These are phyloP conservation scores for Russula lepida DNA, from an alignment of 768 basidiomycete genomes.

Conservation along the genomic window DNA sequence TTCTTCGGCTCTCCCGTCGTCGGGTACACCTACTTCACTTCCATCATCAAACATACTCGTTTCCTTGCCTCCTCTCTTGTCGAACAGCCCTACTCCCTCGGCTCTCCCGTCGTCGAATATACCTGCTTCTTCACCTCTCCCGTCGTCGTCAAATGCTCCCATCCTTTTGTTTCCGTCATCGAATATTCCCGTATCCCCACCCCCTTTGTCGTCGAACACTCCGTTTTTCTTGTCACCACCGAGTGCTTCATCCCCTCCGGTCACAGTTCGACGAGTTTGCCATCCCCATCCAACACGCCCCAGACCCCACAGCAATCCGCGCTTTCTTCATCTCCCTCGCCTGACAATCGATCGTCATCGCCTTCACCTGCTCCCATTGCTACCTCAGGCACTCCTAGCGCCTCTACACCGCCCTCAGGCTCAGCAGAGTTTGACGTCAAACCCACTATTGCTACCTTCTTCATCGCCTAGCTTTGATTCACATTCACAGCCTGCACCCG, in stretches of 20 bases:
- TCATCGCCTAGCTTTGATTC: constrained; percentile 3
- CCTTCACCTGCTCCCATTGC: background rate
- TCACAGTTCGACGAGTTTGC: background rate
- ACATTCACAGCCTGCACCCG: background rate
- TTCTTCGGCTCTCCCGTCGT: background rate
- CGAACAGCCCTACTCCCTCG: too few species aligned
- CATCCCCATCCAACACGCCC: background rate
- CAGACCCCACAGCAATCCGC: background rate
- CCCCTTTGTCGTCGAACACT: background rate
- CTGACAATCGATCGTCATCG: background rate
- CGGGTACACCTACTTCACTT: background rate
- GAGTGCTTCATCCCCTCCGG: background rate
- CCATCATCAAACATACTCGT: background rate
- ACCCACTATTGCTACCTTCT: background rate
- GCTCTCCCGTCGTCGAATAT: too few species aligned
- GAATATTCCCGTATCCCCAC: background rate
- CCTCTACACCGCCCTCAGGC: background rate
- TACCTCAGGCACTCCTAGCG: background rate
- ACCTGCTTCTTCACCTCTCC: too few species aligned
- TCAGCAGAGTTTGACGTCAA: background rate
- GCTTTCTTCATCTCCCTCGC: background rate
- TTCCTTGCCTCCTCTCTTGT: background rate
- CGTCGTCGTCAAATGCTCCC: too few species aligned
- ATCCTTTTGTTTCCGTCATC: background rate
- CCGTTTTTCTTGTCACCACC: background rate